Evolutionary conservation across 2,329 filamentous ascomycete species (phyloP).

Genomic region (Tolypocladium paradoxum): DNA sequence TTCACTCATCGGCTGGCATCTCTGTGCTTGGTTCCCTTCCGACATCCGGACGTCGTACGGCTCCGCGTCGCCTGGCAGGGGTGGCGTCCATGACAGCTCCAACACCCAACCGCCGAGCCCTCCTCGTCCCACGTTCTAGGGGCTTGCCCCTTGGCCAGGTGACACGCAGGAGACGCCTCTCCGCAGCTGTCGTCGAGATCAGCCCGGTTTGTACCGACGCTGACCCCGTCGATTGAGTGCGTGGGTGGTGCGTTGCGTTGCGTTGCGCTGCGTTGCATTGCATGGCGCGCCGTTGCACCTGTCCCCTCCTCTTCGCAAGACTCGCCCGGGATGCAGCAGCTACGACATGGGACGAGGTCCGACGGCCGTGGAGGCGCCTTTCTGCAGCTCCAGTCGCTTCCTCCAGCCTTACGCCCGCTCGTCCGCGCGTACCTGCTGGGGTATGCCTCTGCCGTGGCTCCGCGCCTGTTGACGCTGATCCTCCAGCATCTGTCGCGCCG

Average conservation of each 20-base stretch:
- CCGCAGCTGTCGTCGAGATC: neutral
- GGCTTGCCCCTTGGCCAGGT: neutral
- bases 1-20: no score
- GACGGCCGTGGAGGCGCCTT: neutral
- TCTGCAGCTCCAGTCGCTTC: slow-evolving; percentile 23
- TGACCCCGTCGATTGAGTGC: neutral
- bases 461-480: slow-evolving; percentile 43
- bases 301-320: neutral
- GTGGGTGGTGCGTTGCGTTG: neutral
- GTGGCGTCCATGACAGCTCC: neutral
- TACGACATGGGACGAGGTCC: neutral
- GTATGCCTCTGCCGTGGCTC: slow-evolving; percentile 48
- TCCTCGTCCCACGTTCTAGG: neutral
- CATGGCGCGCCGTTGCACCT: neutral
- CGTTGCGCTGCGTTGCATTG: neutral
- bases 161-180: neutral
- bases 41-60: neutral
- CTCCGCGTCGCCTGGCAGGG: neutral
- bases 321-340: slow-evolving; percentile 1
- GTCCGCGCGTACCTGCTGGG: slow-evolving; percentile 50
- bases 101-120: neutral
- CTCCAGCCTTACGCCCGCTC: slow-evolving; percentile 41
- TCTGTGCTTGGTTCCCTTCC: neutral
- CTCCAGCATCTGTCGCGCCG: slow-evolving; percentile 35
- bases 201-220: slow-evolving; percentile 1